Percentiles rank a stretch among this genome's conserved stretches.
phyloP scores from a whole-genome alignment of 805 yeast genomes.

The Yamadazyma philogaea region DNA sequence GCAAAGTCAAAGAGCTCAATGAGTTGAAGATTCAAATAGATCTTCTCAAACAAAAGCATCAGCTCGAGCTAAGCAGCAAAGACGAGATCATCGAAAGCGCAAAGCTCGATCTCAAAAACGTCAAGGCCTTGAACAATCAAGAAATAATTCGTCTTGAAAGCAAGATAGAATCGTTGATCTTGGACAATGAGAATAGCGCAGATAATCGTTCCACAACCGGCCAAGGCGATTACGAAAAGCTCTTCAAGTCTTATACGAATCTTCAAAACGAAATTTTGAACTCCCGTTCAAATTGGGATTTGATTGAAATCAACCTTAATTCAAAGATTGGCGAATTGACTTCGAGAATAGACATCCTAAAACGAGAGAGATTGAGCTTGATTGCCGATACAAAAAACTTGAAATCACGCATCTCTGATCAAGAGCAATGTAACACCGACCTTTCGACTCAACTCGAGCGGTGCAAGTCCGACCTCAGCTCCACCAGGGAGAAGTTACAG shows the following conservation, averaged over 20 bases:
- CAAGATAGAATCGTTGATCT: conserved; percentile 65
- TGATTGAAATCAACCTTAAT: conserved; percentile 57
- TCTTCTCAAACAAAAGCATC: conserved; percentile 24
- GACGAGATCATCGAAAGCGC: conserved; percentile 29
- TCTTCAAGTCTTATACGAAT: conserved; percentile 48
- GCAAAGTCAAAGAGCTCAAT: conserved; percentile 21
- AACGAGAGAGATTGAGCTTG: conserved; percentile 27
- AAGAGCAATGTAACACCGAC: conserved; percentile 1
- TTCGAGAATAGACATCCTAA: conserved; percentile 25
- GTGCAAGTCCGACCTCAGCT: neutral
- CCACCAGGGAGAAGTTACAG: conserved; percentile 2
- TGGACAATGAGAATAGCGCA: conserved; percentile 49
- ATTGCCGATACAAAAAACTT: conserved; percentile 27
- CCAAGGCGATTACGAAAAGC: conserved; percentile 40
- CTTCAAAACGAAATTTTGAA: conserved; percentile 70
- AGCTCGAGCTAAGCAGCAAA: conserved; percentile 35
- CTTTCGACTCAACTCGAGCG: neutral
- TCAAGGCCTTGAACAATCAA: conserved; percentile 30
- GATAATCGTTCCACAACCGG: conserved; percentile 10
- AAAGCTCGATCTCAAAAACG: conserved; percentile 26
- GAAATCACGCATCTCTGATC: conserved; percentile 2
- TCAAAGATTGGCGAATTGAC: conserved; percentile 39
- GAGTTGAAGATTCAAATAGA: conserved; percentile 34
- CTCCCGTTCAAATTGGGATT: conserved; percentile 79
- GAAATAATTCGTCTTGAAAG: conserved; percentile 63